Evolutionary conservation across 2,329 filamentous ascomycete species (phyloP).

Genomic region (Xylariaceae sp.): DNA sequence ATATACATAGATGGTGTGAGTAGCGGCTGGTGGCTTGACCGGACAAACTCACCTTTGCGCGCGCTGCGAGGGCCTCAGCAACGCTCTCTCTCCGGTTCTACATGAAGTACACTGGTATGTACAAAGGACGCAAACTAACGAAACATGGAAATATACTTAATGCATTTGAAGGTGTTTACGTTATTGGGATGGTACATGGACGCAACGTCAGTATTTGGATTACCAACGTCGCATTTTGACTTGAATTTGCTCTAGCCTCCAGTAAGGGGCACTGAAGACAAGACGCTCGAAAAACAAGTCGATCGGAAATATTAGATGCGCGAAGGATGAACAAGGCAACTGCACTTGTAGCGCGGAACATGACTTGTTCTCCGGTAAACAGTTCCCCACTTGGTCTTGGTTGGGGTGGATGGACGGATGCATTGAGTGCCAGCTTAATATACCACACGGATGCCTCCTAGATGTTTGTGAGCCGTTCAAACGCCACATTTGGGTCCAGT

Average conservation of each 20-base stretch:
- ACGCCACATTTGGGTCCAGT: conserved; percentile 6
- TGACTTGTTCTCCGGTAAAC: neutral
- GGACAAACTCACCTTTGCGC: conserved; percentile 3
- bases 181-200: neutral
- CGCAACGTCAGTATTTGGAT: neutral
- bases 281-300: too few species aligned
- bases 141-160: neutral
- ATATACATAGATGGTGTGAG: neutral
- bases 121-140: neutral
- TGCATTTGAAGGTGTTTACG: conserved; percentile 4
- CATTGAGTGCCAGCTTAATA: neutral
- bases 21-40: neutral
- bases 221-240: conserved; percentile 9
- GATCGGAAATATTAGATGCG: too few species aligned
- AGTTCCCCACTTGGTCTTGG: conserved; percentile 12
- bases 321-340: neutral
- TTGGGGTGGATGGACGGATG: neutral
- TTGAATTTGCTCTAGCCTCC: conserved; percentile 1
- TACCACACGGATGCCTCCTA: neutral
- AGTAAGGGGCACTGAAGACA: too few species aligned
- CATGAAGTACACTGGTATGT: conserved; percentile 6
- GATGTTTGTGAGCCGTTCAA: neutral
- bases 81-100: conserved; percentile 12
- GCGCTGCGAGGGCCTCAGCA: neutral
- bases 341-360: neutral